Evolutionary conservation across 2,329 filamentous ascomycete genomes (phyloP), one percentile per base, ranked within the genome.

Genomic region (Pseudogymnoascus sp.): DNA sequence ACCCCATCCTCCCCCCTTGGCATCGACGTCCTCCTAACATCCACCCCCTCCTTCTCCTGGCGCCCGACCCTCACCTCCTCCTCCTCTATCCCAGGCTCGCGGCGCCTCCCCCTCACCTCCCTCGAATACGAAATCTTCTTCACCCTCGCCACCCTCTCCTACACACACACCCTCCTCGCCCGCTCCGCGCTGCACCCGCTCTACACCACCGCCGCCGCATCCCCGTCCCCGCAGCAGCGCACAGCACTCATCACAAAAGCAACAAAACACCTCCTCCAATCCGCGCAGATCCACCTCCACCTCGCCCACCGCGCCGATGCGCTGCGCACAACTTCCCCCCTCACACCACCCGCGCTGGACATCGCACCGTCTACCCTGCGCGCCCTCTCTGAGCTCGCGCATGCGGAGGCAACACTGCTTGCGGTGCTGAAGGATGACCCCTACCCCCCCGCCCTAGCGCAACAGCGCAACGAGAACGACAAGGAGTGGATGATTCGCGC

Each of bases 401-500:
- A 95, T 33, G 91, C 93, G 1, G 93, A 97, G 76, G 93, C 93
- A 0, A 97, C 93, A 0, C 82, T 97, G 1, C 83, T 97, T 1
- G 91, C 91, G 0, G 91, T 97, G 0, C 75, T 96, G 60, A 97
- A 97, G 70, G 93, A 97, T 72, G 95, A 99, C 71, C 92, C 93
- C 0, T 97, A 97, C 71, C 89, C 93, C 1, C 87, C 89, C 1
- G 84, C 87, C 6, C 88, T 96, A 2, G 86, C 91, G 0, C 90
- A 96, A 70, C 85, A 88, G 64, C 83, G 93, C 59, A 96, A 96
- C 72, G 85, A 87, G 62, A 86, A 88, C 68, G 91, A 93, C 74
- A 91, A 84, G 66, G 93, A 97, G 68, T 99, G 93, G 93, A 97
- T 97, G 92, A 96, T 95, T 75, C 91, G 89, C 70, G 84, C 91